Base-by-base conservation (phyloP, 768 basidiomycete genomes). In the Antrodiella citrinella region DNA sequence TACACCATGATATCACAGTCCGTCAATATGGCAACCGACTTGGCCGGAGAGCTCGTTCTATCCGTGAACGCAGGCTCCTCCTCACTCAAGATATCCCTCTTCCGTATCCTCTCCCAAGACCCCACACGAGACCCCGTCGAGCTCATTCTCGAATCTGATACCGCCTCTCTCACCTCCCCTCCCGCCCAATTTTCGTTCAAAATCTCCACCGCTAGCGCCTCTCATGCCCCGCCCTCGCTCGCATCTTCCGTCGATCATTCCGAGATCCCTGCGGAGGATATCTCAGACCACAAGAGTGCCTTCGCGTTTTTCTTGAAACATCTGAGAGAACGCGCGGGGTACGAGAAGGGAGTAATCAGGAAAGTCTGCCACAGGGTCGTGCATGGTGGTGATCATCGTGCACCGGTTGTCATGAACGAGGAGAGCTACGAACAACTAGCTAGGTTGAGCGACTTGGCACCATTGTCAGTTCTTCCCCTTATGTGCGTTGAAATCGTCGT, bases 11-110 rank as follows among this genome's bases (percentile, higher is more conserved):
- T 38, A 10, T 38, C 35, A 18, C 35, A 38, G 35, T 10, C n/a
- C 35, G 35, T 10, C 35, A 18, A 38, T 10, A 38, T 38, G 35
- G 10, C 35, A 10, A 10, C 35, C 35, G 35, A 38, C 18, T 18
- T 18, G 10, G 35, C 35, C 10, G 35, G 18, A 10, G 18, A 38
- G 57, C 67, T 80, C 53, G 76, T 89, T 49, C 80, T 91, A 21
- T 72, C 88, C 2, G 72, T 84, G 55, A 91, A 91, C 57, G 80
- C 89, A 4, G 89, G 89, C 35, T 90, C 88, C 0, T 91, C 89
- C 1, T 91, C 89, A 4, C 81, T 92, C 68, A 92, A 91, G 69
- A 78, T 86, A 42, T 81, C 85, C 11, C 75, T 92, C 42, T 92
- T 77, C 58, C 57, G 62, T 38, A 62, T 69, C 23, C n/a, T n/a